phyloP scores from a whole-genome alignment of 768 basidiomycete species.

The Macrocybe gigantea region DNA sequence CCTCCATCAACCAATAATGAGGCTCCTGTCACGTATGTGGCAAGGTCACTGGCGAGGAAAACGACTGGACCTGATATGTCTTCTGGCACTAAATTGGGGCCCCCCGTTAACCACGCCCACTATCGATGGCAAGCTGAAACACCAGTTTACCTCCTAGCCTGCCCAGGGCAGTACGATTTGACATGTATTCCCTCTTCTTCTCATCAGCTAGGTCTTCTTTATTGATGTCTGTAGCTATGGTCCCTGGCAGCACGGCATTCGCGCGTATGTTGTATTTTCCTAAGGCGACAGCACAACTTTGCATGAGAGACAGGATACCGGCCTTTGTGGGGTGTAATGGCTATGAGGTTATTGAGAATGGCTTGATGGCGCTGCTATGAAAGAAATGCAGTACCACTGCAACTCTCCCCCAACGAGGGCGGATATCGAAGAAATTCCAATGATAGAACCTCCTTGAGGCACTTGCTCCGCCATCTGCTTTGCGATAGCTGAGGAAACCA shows the following conservation, averaged over 20 bases:
- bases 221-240: slow-evolving; percentile 75
- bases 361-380: background rate
- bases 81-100: slow-evolving; percentile 40
- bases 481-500: slow-evolving; percentile 45
- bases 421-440: slow-evolving; percentile 74
- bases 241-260: slow-evolving; percentile 69
- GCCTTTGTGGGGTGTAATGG: slow-evolving; percentile 83
- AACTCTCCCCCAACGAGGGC: slow-evolving; percentile 72
- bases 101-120: background rate
- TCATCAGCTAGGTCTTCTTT: slow-evolving; percentile 62
- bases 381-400: slow-evolving; percentile 42
- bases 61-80: slow-evolving; percentile 73
- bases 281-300: slow-evolving; percentile 70
- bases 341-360: slow-evolving; percentile 18
- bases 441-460: slow-evolving; percentile 69
- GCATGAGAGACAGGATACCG: slow-evolving; percentile 73
- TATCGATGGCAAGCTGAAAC: background rate
- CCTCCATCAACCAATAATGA: slow-evolving; percentile 69
- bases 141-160: slow-evolving; percentile 50
- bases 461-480: slow-evolving; percentile 68
- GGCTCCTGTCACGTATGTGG: slow-evolving; percentile 64
- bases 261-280: slow-evolving; percentile 74
- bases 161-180: slow-evolving; percentile 58
- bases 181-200: slow-evolving; percentile 56
- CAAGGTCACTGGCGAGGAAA: slow-evolving; percentile 68